phyloP scores from a whole-genome alignment of 1,284 basidiomycete species.

The Ceratobasidium sp. region DNA sequence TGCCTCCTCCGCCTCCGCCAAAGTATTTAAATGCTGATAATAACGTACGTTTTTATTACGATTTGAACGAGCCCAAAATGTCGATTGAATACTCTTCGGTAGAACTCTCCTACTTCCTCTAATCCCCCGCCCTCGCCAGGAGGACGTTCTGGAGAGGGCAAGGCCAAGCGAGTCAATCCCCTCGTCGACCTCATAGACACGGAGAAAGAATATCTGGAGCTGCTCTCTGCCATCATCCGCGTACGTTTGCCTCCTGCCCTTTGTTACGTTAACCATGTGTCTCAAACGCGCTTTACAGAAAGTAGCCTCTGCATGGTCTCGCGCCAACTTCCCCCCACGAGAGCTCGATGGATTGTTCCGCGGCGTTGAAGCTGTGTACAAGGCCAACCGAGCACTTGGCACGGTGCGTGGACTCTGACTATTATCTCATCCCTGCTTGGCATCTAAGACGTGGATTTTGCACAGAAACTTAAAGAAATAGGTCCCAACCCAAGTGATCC shows the following conservation, averaged over 20 bases:
- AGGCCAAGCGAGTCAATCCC: conserved; percentile 68
- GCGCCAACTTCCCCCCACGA: conserved; percentile 91
- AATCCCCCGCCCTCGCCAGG: conserved; percentile 36
- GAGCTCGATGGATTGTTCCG: conserved; percentile 96
- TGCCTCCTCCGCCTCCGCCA: conserved; percentile 56
- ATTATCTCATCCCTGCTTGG: not conserved
- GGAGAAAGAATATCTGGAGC: conserved; percentile 93
- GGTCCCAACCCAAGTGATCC: conserved; percentile 94
- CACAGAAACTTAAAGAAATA: conserved; percentile 92
- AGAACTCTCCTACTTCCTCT: conserved; percentile 22
- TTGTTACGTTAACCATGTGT: conserved; percentile 46
- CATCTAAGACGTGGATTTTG: conserved; percentile 49
- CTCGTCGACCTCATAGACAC: conserved; percentile 94
- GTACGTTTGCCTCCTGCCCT: conserved; percentile 65
- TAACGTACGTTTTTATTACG: not conserved
- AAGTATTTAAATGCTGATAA: conserved; percentile 41
- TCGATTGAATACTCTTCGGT: conserved; percentile 3
- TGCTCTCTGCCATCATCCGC: conserved; percentile 90
- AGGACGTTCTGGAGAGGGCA: conserved; percentile 19
- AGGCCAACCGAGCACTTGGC: conserved; percentile 87
- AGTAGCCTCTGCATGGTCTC: conserved; percentile 97
- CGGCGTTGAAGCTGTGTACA: conserved; percentile 91
- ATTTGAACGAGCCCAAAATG: not conserved
- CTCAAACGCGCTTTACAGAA: conserved; percentile 68
- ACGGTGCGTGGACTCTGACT: conserved; percentile 67